A percentile compares a stretch with the other conserved stretches of the same genome.
Conservation (phyloP, 2,329 filamentous ascomycete genomes). For the Fusarium robinianum region DNA sequence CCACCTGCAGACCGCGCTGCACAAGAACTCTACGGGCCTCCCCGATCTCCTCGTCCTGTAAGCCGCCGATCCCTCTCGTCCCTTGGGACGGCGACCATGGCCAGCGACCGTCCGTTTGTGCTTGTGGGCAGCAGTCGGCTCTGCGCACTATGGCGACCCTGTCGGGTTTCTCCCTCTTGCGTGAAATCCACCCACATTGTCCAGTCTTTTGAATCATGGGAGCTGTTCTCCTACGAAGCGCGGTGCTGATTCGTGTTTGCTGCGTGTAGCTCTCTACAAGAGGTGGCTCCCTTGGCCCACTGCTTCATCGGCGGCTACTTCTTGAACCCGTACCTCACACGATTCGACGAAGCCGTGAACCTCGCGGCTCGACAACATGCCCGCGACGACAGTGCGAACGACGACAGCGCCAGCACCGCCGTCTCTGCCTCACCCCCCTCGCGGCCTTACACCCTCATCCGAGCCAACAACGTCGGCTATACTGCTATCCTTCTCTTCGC, state of each 20-base stretch:
- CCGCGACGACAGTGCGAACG: conserved; percentile 13
- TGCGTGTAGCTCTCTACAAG: conserved; percentile 73
- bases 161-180: too few relatives aligned
- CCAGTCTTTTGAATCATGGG: too few relatives aligned
- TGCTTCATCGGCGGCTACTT: conserved; percentile 85
- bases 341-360: conserved; percentile 72
- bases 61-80: conserved; percentile 40
- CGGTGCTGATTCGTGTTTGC: conserved; percentile 32
- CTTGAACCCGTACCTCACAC: conserved; percentile 74
- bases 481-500: conserved; percentile 88
- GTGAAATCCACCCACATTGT: too few relatives aligned
- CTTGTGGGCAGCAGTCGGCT: too few relatives aligned
- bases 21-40: conserved; percentile 50
- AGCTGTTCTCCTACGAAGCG: conserved; percentile 15
- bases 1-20: conserved; percentile 67
- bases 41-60: conserved; percentile 63
- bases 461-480: conserved; percentile 80
- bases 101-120: conserved; percentile 7
- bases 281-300: conserved; percentile 82
- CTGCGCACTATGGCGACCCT: too few relatives aligned
- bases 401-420: conserved; percentile 2
- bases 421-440: conserved; percentile 27
- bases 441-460: conserved; percentile 69
- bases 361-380: conserved; percentile 52
- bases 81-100: conserved; percentile 8